phyloP scores from a whole-genome alignment of 768 basidiomycete species.

The Pleurotus tuber-regium region DNA sequence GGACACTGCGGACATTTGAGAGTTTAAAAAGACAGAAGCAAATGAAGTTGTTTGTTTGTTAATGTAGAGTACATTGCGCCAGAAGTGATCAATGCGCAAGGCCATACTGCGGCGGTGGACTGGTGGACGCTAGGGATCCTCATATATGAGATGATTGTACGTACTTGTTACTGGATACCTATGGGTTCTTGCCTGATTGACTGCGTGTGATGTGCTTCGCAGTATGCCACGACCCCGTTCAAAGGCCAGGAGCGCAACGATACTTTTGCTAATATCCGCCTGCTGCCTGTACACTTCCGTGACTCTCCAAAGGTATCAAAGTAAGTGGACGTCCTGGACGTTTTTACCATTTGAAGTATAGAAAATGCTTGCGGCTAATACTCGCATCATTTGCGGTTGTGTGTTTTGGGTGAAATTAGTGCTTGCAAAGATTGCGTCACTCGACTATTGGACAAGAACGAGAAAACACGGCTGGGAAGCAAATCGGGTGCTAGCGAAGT shows the following conservation, averaged over 20 bases:
- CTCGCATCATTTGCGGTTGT: constrained; percentile 13
- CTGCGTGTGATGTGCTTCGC: constrained; percentile 17
- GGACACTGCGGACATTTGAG: constrained; percentile 20
- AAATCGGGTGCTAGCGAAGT: constrained; percentile 96
- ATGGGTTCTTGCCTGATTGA: constrained; percentile 20
- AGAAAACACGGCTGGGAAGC: constrained; percentile 84
- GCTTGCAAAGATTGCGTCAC: constrained; percentile 85
- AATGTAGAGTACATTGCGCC: constrained; percentile 94
- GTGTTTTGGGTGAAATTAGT: constrained; percentile 36
- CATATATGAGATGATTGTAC: constrained; percentile 98
- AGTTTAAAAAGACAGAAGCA: constrained; percentile 22
- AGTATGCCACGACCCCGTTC: constrained; percentile 99
- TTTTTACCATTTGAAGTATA: no score
- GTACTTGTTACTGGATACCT: constrained; percentile 45
- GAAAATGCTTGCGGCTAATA: constrained; percentile 25
- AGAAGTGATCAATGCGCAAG: constrained; percentile 95
- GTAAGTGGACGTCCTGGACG: constrained; percentile 41
- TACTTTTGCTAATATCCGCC: constrained; percentile 94
- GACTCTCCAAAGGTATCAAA: constrained; percentile 78
- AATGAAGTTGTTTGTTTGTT: constrained; percentile 20
- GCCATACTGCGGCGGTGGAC: constrained; percentile 97
- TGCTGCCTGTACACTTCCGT: constrained; percentile 81
- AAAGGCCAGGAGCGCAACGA: constrained; percentile 93
- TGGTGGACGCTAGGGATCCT: constrained; percentile 99
- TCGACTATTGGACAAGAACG: constrained; percentile 90